Percentiles rank a stretch among this genome's conserved stretches.
These are phyloP conservation scores for Cornus controversa DNA, from an alignment of 148 eudicot species.

Conservation along the genomic window DNA sequence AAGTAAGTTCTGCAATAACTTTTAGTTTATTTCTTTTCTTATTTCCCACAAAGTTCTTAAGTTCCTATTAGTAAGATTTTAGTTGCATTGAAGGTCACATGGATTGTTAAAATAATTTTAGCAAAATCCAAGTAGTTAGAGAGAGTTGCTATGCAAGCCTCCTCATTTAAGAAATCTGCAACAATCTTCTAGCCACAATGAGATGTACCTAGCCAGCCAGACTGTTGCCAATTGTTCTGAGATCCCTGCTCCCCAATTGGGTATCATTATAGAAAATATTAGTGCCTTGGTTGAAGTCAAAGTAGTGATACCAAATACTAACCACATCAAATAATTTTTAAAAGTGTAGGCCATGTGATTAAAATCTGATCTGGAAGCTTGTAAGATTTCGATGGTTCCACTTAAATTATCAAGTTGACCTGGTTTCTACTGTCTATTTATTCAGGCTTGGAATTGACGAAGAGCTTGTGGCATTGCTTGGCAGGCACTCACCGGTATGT, in stretches of 20 bases:
- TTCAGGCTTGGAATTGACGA: conserved; percentile 94
- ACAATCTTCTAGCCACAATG: neutral
- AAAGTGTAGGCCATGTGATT: neutral
- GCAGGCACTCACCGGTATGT: conserved; percentile 78
- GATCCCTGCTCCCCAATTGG: neutral
- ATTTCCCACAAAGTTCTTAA: conserved; percentile 5
- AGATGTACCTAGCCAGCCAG: neutral
- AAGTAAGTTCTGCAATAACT: conserved; percentile 42
- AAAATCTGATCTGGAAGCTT: neutral
- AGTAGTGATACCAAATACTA: neutral
- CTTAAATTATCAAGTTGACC: neutral
- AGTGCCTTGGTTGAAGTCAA: neutral
- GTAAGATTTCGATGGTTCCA: neutral
- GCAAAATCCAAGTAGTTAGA: neutral
- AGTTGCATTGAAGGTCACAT: neutral
- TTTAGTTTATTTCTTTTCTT: neutral
- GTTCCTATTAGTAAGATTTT: too few species aligned
- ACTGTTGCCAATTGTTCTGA: neutral
- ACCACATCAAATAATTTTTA: neutral
- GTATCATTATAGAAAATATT: neutral
- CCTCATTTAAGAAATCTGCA: neutral
- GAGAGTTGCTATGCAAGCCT: neutral
- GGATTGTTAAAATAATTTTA: neutral
- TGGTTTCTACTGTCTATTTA: conserved; percentile 5
- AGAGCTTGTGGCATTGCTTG: conserved; percentile 85